Evolutionary conservation across 306 rosid genomes (phyloP).

Genomic region (Rubus idaeus): DNA sequence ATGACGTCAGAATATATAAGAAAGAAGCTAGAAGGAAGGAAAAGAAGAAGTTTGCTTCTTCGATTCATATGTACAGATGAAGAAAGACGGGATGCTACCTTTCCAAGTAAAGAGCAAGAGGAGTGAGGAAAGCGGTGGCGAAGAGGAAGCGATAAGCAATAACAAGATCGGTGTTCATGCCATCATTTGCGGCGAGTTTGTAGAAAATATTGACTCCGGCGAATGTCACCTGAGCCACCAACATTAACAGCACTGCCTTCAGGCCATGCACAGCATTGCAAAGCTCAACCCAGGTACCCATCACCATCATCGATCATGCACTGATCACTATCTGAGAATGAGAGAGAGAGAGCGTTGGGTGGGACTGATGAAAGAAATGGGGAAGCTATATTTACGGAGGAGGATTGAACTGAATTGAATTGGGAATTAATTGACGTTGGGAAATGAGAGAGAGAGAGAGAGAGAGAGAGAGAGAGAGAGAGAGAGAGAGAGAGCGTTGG

Average conservation of each 20-base stretch:
- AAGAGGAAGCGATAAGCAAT: constrained; percentile 71
- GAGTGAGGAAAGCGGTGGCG: constrained; percentile 54
- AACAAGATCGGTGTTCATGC: constrained; percentile 51
- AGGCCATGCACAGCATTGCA: background rate
- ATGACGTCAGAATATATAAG: too few relatives aligned
- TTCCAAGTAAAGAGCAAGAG: constrained; percentile 33
- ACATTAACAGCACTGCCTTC: constrained; percentile 51
- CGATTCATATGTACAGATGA: too few relatives aligned
- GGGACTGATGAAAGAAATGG: too few relatives aligned
- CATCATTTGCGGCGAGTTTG: constrained; percentile 52
- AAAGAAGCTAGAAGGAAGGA: too few relatives aligned
- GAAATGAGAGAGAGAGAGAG: too few relatives aligned
- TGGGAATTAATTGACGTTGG: background rate
- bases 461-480: too few relatives aligned
- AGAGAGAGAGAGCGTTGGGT: background rate
- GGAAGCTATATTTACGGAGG: background rate
- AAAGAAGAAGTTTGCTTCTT: background rate
- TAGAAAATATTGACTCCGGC: constrained; percentile 55
- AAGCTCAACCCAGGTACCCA: background rate
- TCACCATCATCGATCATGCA: background rate
- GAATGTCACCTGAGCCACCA: constrained; percentile 40
- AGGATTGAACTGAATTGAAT: background rate
- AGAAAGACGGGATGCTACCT: background rate
- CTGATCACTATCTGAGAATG: background rate
- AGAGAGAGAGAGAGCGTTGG: background rate